Evolutionary conservation across 2,329 filamentous ascomycete genomes (phyloP).

Genomic region (Metarhizium guizhouense): DNA sequence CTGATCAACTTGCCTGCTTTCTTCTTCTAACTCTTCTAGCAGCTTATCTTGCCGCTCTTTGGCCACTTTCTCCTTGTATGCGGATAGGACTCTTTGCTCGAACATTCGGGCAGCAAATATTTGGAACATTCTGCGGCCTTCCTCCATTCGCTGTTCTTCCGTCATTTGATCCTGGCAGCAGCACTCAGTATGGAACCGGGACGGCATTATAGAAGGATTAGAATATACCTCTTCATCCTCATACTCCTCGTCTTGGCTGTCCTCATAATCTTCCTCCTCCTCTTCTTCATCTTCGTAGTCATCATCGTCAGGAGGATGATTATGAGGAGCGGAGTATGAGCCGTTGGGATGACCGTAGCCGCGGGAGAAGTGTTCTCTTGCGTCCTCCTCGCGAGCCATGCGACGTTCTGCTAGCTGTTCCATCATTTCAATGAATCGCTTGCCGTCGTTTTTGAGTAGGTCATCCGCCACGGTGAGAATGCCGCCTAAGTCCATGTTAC

Average conservation of each 20-base stretch:
- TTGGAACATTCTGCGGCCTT: conserved; percentile 97
- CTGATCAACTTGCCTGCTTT: conserved; percentile 65
- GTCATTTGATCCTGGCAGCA: conserved; percentile 81
- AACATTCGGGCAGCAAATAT: conserved; percentile 99
- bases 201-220: conserved; percentile 29
- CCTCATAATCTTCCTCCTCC: conserved; percentile 51
- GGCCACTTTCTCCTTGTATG: conserved; percentile 96
- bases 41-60: conserved; percentile 85
- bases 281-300: conserved; percentile 63
- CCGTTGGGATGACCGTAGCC: conserved; percentile 53
- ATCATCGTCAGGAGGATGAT: conserved; percentile 70
- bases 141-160: conserved; percentile 97
- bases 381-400: conserved; percentile 94
- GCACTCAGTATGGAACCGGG: conserved; percentile 33
- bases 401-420: conserved; percentile 94
- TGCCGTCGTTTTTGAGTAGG: conserved; percentile 95
- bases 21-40: conserved; percentile 83
- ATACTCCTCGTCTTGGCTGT: conserved; percentile 56
- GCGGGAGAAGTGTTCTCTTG: conserved; percentile 51
- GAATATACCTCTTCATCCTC: conserved; percentile 71
- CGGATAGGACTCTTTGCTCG: conserved; percentile 89
- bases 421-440: conserved; percentile 99
- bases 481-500: conserved; percentile 61
- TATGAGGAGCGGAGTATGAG: conserved; percentile 51
- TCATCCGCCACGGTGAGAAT: conserved; percentile 98